Evolutionary conservation across 495 filamentous ascomycete genomes (phyloP), one percentile per base, ranked within the genome.

Genomic region (Neurospora sp.): DNA sequence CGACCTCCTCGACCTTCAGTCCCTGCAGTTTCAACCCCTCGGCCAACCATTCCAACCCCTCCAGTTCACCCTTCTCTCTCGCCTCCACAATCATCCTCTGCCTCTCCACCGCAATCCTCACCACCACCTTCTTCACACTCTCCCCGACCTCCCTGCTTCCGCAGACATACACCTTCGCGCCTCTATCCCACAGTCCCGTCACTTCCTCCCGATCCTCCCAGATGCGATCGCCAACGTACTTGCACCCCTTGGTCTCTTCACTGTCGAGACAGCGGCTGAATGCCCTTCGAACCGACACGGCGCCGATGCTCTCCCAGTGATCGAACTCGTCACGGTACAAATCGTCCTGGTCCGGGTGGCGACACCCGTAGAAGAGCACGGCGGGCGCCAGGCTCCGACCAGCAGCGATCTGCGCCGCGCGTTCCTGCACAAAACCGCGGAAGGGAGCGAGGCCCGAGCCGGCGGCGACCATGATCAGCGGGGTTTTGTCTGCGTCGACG

Each of bases 401-500:
- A 0, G 84, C 85, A 17, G 81, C 82, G 31, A 89, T 82, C 76
- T 85, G 85, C 41, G 83, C 83, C 0, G 87, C 88, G 10, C 91
- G 88, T 73, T 93, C 90, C 78, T 92, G 87, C 12, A 91, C 73
- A 77, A 93, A 93, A 7, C 89, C 90, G 0, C 89, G 85, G 85
- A 93, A 92, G 0, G 91, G 91, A 0, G 90, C 90, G 10, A 93
- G 78, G 0, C 91, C 75, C 68, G 89, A 39, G 79, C 90, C 70
- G 0, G 83, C 81, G 4, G 83, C 87, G 42, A 91, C 82, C 85
- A 90, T 89, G 73, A 93, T 88, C 74, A 93, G 82, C 0, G 92
- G 92, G 0, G 87, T 89, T 45, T 82, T 86, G 65, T 86, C 85
- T 3, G 87, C 79, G 75, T 90, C 87, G 6, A 78, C 72, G 0